phyloP scores from a whole-genome alignment of 495 filamentous ascomycete genomes.

The Patellaria atrata region DNA sequence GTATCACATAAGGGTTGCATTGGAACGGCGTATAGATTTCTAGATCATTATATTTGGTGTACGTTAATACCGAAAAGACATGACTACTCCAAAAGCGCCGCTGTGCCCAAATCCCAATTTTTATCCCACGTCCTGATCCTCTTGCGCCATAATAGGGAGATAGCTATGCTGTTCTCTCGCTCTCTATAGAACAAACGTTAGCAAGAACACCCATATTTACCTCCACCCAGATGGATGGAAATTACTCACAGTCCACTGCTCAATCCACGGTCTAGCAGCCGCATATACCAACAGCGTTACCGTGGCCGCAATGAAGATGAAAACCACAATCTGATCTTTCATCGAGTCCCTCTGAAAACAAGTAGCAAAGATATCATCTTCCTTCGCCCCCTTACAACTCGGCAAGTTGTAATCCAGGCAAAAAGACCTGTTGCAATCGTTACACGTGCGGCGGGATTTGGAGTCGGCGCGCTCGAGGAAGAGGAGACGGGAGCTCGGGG shows the following conservation, averaged over 20 bases:
- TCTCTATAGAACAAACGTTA: constrained; percentile 12
- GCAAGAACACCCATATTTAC: background rate
- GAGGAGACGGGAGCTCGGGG: constrained; percentile 8
- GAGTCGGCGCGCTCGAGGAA: background rate
- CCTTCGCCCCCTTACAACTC: constrained; percentile 71
- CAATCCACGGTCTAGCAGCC: constrained; percentile 48
- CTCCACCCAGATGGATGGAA: background rate
- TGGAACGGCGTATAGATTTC: constrained; percentile 8
- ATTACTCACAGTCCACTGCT: constrained; percentile 31
- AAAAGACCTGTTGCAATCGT: constrained; percentile 81
- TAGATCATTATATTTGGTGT: constrained; percentile 3
- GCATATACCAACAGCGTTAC: constrained; percentile 74
- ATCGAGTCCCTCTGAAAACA: constrained; percentile 88
- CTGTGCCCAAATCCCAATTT: background rate
- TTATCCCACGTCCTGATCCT: constrained; percentile 1
- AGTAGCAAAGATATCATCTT: constrained; percentile 74
- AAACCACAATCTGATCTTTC: constrained; percentile 83
- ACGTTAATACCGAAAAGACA: background rate
- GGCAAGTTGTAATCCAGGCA: constrained; percentile 74
- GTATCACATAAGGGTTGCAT: constrained; percentile 9
- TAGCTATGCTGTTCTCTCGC: constrained; percentile 16
- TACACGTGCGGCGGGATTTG: constrained; percentile 40
- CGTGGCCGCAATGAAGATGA: constrained; percentile 81
- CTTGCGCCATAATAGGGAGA: constrained; percentile 16
- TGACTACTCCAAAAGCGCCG: background rate